phyloP scores from a whole-genome alignment of 2,329 filamentous ascomycete genomes.

The Penicillium paneum region DNA sequence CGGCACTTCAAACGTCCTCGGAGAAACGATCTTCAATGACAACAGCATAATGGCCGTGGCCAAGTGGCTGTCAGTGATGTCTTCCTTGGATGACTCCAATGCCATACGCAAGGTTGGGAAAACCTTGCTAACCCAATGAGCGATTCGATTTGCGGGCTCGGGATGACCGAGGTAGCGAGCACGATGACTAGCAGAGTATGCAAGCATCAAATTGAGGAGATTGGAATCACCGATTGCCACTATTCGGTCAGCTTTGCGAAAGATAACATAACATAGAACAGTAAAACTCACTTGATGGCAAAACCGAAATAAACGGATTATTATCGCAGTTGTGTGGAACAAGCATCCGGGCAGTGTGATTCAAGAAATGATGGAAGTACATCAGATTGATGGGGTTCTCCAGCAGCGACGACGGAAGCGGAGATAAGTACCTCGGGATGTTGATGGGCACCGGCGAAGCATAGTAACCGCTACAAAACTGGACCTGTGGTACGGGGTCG shows the following conservation, averaged over 20 bases:
- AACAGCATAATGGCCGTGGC: constrained; percentile 82
- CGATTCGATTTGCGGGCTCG: constrained; percentile 74
- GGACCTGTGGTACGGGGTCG: constrained; percentile 25
- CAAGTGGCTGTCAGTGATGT: constrained; percentile 69
- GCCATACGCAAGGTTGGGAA: constrained; percentile 65
- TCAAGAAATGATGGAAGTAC: constrained; percentile 71
- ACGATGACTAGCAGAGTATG: constrained; percentile 81
- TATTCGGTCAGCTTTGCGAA: constrained; percentile 45
- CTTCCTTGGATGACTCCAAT: constrained; percentile 58
- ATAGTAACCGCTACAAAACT: constrained; percentile 65
- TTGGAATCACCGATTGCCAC: constrained; percentile 51
- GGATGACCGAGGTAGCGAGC: constrained; percentile 69
- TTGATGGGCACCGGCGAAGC: constrained; percentile 64
- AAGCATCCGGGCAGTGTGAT: constrained; percentile 70
- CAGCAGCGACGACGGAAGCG: constrained; percentile 55
- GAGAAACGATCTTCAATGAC: constrained; percentile 78
- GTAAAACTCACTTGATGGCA: constrained; percentile 58
- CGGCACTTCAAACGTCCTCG: constrained; percentile 73
- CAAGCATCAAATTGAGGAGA: constrained; percentile 71
- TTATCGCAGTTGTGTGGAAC: constrained; percentile 61
- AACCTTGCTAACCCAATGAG: constrained; percentile 71
- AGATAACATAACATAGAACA: constrained; percentile 19
- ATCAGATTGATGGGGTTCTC: constrained; percentile 79
- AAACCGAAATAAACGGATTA: constrained; percentile 59
- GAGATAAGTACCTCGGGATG: constrained; percentile 56